phyloP scores from a whole-genome alignment of 176 grass and related monocot species.

The Oryza brachyantha region DNA sequence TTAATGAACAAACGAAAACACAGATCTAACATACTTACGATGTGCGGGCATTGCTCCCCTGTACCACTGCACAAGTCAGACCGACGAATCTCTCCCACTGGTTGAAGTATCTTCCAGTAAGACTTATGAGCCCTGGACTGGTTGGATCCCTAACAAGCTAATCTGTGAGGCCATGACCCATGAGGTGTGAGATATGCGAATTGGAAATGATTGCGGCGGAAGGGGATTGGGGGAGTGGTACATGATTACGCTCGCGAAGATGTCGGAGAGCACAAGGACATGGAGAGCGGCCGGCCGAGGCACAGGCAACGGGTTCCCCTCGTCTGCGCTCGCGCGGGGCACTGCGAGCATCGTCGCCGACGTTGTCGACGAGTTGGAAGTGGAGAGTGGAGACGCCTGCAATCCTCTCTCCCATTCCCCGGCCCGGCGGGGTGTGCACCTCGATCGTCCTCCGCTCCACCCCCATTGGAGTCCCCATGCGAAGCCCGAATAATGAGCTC shows the following conservation, averaged over 20 bases:
- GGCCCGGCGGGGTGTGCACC: no score
- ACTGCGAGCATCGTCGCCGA: not conserved
- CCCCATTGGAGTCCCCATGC: not conserved
- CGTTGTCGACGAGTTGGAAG: not conserved
- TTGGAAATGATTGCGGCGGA: not conserved
- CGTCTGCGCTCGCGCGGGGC: not conserved
- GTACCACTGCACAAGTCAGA: not conserved
- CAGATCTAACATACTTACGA: not conserved
- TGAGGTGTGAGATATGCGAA: not conserved
- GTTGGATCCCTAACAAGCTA: slow-evolving; percentile 19
- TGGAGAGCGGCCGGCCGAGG: slow-evolving; percentile 17
- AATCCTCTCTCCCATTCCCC: not conserved
- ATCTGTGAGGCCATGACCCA: slow-evolving; percentile 2
- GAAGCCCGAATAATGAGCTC: not conserved
- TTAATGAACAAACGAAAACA: not conserved
- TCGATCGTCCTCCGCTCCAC: no score
- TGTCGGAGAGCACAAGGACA: slow-evolving; percentile 38
- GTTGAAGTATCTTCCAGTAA: not conserved
- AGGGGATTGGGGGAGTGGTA: not conserved
- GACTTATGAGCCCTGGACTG: not conserved
- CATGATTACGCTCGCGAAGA: slow-evolving; percentile 22
- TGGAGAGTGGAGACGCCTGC: not conserved
- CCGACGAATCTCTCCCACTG: not conserved
- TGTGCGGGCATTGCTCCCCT: not conserved
- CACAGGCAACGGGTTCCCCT: not conserved